These are phyloP conservation scores for Plicaturopsis crispa DNA, from an alignment of 768 basidiomycete species.

Conservation along the genomic window DNA sequence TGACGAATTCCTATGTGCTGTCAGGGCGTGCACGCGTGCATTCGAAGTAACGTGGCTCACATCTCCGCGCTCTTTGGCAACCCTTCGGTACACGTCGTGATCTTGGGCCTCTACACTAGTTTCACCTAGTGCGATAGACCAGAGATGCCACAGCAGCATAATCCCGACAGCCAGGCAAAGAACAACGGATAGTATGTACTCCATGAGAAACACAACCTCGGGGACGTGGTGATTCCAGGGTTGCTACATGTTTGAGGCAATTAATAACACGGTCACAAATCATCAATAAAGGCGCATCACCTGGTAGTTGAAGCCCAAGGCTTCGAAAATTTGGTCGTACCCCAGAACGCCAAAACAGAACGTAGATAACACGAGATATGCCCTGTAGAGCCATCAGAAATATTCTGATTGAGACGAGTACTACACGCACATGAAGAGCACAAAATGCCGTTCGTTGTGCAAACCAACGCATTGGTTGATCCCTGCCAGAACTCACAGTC, in stretches of 20 bases:
- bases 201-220: constrained; percentile 58
- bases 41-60: constrained; percentile 27
- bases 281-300: constrained; percentile 23
- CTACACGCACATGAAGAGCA: constrained; percentile 78
- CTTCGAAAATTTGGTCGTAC: constrained; percentile 47
- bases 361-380: constrained; percentile 71
- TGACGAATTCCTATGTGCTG: constrained; percentile 80
- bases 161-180: constrained; percentile 68
- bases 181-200: constrained; percentile 69
- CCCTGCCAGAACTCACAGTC: constrained; percentile 49
- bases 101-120: constrained; percentile 91
- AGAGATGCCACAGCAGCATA: constrained; percentile 71
- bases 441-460: constrained; percentile 92
- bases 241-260: constrained; percentile 13
- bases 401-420: neutral
- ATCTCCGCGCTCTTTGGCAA: constrained; percentile 64
- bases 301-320: constrained; percentile 44
- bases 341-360: constrained; percentile 58
- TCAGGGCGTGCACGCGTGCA: constrained; percentile 1
- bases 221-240: constrained; percentile 62
- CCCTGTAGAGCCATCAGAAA: constrained; percentile 51
- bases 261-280: neutral
- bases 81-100: constrained; percentile 64
- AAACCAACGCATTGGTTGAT: constrained; percentile 97
- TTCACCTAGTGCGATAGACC: constrained; percentile 65